Percentiles rank a stretch among this genome's conserved stretches.
Conservation (phyloP, 768 basidiomycete genomes). For the Macrolepiota fuliginosa region DNA sequence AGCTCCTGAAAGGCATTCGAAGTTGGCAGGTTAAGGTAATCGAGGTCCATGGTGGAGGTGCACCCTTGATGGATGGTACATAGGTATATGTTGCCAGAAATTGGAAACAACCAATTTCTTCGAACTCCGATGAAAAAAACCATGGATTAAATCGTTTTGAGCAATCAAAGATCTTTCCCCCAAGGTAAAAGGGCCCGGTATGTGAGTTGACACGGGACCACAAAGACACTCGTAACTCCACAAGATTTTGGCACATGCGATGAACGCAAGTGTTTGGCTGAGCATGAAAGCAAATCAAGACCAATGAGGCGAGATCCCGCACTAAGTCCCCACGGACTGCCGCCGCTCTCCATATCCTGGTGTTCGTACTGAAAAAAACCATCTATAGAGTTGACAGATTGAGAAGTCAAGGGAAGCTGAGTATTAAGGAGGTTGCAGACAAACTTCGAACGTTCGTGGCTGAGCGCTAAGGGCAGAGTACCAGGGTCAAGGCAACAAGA, state of each 20-base stretch:
- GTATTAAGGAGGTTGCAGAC: too few relatives aligned
- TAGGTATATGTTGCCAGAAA: neutral
- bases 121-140: neutral
- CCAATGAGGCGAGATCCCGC: neutral
- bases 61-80: neutral
- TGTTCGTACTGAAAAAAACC: neutral
- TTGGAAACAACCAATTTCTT: neutral
- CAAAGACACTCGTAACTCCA: neutral
- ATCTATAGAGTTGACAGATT: neutral
- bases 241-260: neutral
- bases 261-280: neutral
- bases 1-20: neutral
- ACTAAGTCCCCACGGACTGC: slow-evolving; percentile 3
- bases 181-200: neutral
- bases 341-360: neutral
- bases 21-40: neutral
- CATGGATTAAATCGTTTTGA: neutral
- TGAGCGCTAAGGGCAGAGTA: too few relatives aligned
- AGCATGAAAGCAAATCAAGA: neutral
- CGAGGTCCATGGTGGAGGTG: neutral
- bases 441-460: too few relatives aligned
- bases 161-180: neutral
- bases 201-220: too few relatives aligned
- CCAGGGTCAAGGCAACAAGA: neutral
- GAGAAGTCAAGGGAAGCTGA: too few relatives aligned